These are phyloP conservation scores for Solanum chaucha DNA, from an alignment of 257 asterid genomes.

Conservation along the genomic window DNA sequence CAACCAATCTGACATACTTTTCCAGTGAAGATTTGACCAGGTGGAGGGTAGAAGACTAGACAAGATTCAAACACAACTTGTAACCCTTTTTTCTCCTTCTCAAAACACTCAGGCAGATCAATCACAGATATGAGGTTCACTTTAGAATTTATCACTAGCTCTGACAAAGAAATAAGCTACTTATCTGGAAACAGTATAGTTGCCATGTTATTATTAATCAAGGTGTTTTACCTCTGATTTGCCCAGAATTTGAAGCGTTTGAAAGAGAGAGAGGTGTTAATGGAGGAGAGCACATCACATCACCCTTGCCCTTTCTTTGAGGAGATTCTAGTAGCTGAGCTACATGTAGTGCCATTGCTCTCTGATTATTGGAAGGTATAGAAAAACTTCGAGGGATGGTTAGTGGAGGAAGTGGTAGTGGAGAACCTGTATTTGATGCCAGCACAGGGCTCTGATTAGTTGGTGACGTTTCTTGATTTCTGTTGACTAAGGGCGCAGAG, in stretches of 20 bases:
- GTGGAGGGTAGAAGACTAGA: background rate
- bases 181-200: background rate
- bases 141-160: background rate
- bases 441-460: conserved; percentile 34
- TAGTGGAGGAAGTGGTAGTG: conserved; percentile 67
- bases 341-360: conserved; percentile 31
- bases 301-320: conserved; percentile 30
- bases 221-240: conserved; percentile 52
- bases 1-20: background rate
- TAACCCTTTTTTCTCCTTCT: background rate
- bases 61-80: background rate
- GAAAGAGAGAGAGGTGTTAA: conserved; percentile 66
- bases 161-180: background rate
- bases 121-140: background rate
- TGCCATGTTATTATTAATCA: background rate
- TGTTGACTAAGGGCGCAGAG: conserved; percentile 65
- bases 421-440: conserved; percentile 46
- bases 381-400: conserved; percentile 77
- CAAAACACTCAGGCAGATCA: background rate
- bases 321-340: conserved; percentile 52
- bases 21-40: background rate
- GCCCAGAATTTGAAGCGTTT: conserved; percentile 41
- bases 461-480: conserved; percentile 57
- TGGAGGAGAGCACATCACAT: conserved; percentile 61
- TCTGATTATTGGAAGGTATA: conserved; percentile 56